Evolutionary conservation across 306 rosid genomes (phyloP).

Genomic region (Inga laurina): DNA sequence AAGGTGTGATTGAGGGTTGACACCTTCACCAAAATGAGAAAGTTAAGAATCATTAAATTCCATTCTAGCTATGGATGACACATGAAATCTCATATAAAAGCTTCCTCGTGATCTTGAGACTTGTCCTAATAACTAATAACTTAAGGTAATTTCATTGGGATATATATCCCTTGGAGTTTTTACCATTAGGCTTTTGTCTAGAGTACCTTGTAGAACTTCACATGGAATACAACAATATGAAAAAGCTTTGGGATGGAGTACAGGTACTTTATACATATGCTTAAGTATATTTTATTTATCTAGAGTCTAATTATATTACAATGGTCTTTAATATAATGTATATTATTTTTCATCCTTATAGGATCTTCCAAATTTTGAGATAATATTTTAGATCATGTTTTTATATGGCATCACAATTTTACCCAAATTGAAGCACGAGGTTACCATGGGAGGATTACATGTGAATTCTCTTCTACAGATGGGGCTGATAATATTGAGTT

Average conservation of each 20-base stretch:
- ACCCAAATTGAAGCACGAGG: background rate
- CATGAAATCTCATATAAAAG: background rate
- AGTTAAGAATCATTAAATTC: background rate
- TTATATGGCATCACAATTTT: constrained; percentile 13
- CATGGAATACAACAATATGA: background rate
- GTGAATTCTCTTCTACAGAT: background rate
- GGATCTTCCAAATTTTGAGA: background rate
- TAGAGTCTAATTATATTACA: background rate
- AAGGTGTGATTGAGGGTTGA: background rate
- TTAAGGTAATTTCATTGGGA: background rate
- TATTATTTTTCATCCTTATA: background rate
- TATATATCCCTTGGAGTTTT: background rate
- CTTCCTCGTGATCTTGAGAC: background rate
- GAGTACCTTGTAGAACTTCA: background rate
- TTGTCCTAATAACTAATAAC: too few species aligned
- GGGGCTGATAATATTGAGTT: background rate
- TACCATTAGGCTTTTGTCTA: background rate
- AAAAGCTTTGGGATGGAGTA: background rate
- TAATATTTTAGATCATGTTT: constrained; percentile 2
- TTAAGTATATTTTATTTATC: background rate
- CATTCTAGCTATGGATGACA: too few species aligned
- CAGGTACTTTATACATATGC: background rate
- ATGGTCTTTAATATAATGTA: background rate
- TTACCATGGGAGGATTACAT: background rate
- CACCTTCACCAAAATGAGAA: background rate